Conservation (phyloP, 2,329 filamentous ascomycete species). For the Fonsecaea multimorphosa region DNA sequence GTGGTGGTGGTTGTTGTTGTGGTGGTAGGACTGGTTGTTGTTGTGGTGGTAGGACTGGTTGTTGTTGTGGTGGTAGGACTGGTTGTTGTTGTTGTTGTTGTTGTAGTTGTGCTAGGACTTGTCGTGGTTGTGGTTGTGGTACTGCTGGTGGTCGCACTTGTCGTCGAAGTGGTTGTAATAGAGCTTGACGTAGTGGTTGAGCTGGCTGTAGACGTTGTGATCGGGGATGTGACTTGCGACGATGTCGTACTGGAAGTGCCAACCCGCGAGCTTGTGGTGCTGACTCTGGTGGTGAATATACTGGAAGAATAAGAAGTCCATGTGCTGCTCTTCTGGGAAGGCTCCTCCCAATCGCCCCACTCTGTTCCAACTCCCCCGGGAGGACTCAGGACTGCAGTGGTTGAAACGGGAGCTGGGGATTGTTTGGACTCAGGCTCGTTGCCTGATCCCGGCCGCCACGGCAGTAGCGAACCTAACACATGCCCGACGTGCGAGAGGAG, state of each 20-base stretch:
- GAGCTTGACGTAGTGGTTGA: neutral
- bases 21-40: neutral
- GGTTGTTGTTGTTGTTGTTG: too few relatives aligned
- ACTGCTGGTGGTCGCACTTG: slow-evolving; percentile 1
- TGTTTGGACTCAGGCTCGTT: neutral
- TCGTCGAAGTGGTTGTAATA: neutral
- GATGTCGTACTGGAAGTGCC: too few relatives aligned
- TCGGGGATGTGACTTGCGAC: neutral
- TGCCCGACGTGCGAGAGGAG: slow-evolving; percentile 1
- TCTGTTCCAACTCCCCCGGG: too few relatives aligned
- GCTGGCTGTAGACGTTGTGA: neutral
- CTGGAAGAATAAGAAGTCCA: neutral
- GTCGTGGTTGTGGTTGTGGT: slow-evolving; percentile 3
- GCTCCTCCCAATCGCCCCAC: too few relatives aligned
- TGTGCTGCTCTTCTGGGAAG: neutral
- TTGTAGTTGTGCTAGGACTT: neutral
- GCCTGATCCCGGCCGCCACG: neutral
- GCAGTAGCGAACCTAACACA: neutral
- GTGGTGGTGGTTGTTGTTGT: neutral
- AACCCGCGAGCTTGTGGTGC: too few relatives aligned
- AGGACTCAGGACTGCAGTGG: neutral
- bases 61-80: neutral
- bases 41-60: neutral
- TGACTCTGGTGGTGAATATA: neutral
- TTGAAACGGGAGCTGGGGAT: neutral